Evolutionary conservation across 2,329 filamentous ascomycete species (phyloP), one percentile per base, ranked within the genome.

Genomic region (Beauveria brongniartii): DNA sequence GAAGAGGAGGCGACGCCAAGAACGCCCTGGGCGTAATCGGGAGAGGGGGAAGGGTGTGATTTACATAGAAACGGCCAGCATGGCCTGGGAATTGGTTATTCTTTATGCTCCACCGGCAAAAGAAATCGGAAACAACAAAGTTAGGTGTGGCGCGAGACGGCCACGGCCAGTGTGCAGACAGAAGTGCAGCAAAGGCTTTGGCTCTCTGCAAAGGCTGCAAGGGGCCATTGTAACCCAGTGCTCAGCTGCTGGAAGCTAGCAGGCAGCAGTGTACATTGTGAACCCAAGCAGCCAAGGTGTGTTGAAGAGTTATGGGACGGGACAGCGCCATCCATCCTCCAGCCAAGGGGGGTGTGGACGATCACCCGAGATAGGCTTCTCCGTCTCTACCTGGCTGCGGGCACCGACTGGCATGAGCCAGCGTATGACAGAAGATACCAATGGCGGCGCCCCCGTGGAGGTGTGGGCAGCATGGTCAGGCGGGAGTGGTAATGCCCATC

Each of bases 21-120:
- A 55, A 24, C 4, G 12, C 18, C 12, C 14, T 48, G 20, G 12
- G 48, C 47, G 41, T 26, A 41, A 59, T 22, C 41, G 50, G 48
- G 47, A 24, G 57, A 37, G 40, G 57, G 44, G 48, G 28, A 46
- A 20, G 50, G 26, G 30, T 20, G 28, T 37, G 26, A 53, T 59
- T 59, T 59, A 53, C 57, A 54, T 53, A 22, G 57, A 48, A 52
- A 59, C 56, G 9, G 22, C 26, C 26, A 59, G 40, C 37, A 50
- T 53, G 40, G 16, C 9, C 48, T 12, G 57, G 57, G 57, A 53
- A 26, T 46, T 59, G 57, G 57, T n/a, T 47, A 34, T 46, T 59
- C 40, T 53, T 53, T 53, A 59, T 59, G 57, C 48, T 59, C 57
- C 57, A 59, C 57, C 57, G 24, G 57, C 48, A 53, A 43, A 44